These are phyloP conservation scores for Aureobasidium sp. DNA, from an alignment of 2,329 filamentous ascomycete genomes.

Conservation along the genomic window DNA sequence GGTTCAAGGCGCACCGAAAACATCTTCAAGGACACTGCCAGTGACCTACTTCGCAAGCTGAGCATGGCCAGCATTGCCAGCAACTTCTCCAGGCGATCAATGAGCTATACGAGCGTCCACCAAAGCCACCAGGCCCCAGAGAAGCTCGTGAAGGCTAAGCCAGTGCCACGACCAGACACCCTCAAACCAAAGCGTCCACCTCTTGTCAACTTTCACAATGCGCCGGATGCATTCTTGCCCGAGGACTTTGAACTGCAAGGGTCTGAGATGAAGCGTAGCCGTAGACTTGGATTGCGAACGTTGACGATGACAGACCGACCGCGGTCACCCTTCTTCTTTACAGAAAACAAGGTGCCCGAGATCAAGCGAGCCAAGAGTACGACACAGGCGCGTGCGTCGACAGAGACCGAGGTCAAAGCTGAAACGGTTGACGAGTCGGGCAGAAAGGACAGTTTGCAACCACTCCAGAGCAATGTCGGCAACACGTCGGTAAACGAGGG, in stretches of 20 bases:
- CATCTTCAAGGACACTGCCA: slow-evolving; percentile 69
- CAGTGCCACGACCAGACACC: slow-evolving; percentile 1
- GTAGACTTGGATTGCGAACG: slow-evolving; percentile 15
- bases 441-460: slow-evolving; percentile 5
- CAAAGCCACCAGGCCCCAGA: slow-evolving; percentile 5
- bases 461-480: background rate
- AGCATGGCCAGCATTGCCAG: slow-evolving; percentile 74
- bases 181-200: slow-evolving; percentile 19
- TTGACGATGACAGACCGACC: slow-evolving; percentile 18
- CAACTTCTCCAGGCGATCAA: slow-evolving; percentile 66
- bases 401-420: slow-evolving; percentile 3
- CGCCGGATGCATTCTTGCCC: slow-evolving; percentile 42
- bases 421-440: background rate
- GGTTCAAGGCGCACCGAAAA: slow-evolving; percentile 59
- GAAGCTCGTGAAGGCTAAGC: slow-evolving; percentile 7
- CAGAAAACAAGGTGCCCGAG: slow-evolving; percentile 14
- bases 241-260: slow-evolving; percentile 40
- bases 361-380: slow-evolving; percentile 14
- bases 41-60: slow-evolving; percentile 79
- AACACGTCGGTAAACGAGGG: slow-evolving; percentile 10
- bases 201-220: slow-evolving; percentile 41
- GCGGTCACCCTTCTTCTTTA: slow-evolving; percentile 17
- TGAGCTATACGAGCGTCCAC: slow-evolving; percentile 45
- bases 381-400: background rate
- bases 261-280: slow-evolving; percentile 12